Percentiles rank a stretch among this genome's conserved stretches.
These are phyloP conservation scores for Pseudocercospora ulei DNA, from an alignment of 2,329 filamentous ascomycete species.

Conservation along the genomic window DNA sequence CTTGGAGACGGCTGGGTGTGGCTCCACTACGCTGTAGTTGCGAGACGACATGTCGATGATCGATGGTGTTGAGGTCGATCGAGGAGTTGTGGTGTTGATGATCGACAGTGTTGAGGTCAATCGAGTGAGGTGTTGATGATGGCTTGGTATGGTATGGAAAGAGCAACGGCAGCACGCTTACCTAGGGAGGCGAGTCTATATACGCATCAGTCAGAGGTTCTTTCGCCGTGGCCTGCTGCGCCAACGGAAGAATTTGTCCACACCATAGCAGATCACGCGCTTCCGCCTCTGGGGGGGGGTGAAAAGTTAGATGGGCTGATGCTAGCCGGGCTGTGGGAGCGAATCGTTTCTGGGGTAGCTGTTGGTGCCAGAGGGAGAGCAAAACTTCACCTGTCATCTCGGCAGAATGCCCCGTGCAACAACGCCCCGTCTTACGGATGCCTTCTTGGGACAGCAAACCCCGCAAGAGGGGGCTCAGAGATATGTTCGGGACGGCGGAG, in stretches of 20 bases:
- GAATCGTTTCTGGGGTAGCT: constrained; percentile 4
- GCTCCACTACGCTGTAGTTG: constrained; percentile 50
- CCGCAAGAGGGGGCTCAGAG: too few species aligned
- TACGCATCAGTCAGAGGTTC: too few species aligned
- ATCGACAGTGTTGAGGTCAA: constrained; percentile 3
- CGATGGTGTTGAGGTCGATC: constrained; percentile 5
- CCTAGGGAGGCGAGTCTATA: constrained; percentile 12
- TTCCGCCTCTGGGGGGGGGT: constrained; percentile 3
- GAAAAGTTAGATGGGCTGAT: constrained; percentile 8
- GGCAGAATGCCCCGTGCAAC: constrained; percentile 11
- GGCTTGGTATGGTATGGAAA: constrained; percentile 10
- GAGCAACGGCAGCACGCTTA: constrained; percentile 5
- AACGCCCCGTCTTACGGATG: too few species aligned
- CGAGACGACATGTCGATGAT: constrained; percentile 29
- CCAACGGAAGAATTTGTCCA: constrained; percentile 13
- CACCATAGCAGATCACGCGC: constrained; percentile 20
- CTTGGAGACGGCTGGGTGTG: constrained; percentile 50
- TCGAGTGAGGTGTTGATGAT: constrained; percentile 13
- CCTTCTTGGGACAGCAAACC: too few species aligned
- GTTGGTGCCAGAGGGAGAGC: too few species aligned
- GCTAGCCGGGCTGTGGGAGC: constrained; percentile 1
- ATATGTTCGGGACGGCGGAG: constrained; percentile 2
- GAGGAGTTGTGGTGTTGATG: constrained; percentile 1
- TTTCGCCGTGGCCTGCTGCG: constrained; percentile 5
- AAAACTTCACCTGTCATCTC: constrained; percentile 3